phyloP scores from a whole-genome alignment of 2,329 filamentous ascomycete genomes.

The Aspergillus neotritici region DNA sequence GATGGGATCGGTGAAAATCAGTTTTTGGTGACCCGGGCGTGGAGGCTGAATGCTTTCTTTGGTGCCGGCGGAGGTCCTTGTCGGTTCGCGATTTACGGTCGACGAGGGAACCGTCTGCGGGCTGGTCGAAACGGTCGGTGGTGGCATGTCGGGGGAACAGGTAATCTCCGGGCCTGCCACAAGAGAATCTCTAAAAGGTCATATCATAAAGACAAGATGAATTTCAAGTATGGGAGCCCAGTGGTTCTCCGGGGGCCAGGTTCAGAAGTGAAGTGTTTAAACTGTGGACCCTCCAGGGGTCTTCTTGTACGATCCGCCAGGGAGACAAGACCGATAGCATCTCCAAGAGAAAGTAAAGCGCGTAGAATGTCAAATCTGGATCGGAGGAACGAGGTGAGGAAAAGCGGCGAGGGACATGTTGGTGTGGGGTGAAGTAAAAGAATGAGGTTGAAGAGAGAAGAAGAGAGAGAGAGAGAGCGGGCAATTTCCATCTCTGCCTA shows the following conservation, averaged over 20 bases:
- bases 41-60: constrained; percentile 17
- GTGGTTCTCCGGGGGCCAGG: constrained; percentile 10
- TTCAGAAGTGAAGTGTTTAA: constrained; percentile 19
- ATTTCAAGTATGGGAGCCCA: background rate
- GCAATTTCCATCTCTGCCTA: too few species aligned
- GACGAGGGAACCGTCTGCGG: constrained; percentile 17
- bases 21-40: constrained; percentile 46
- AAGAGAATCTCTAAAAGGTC: constrained; percentile 2
- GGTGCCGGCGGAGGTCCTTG: constrained; percentile 18
- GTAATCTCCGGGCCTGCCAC: constrained; percentile 5
- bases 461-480: background rate
- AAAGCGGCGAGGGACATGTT: too few species aligned
- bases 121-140: constrained; percentile 18
- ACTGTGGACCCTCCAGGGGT: constrained; percentile 24
- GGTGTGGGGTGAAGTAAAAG: too few species aligned
- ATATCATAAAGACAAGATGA: constrained; percentile 5
- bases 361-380: constrained; percentile 5
- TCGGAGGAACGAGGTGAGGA: background rate
- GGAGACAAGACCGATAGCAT: constrained; percentile 22
- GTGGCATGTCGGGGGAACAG: constrained; percentile 13
- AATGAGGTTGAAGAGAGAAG: too few species aligned
- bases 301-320: constrained; percentile 19
- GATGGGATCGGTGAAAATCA: constrained; percentile 62
- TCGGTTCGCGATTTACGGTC: constrained; percentile 22
- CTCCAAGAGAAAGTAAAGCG: constrained; percentile 13